Base-by-base conservation (phyloP, 768 basidiomycete genomes). In the Sarcodon sp. region DNA sequence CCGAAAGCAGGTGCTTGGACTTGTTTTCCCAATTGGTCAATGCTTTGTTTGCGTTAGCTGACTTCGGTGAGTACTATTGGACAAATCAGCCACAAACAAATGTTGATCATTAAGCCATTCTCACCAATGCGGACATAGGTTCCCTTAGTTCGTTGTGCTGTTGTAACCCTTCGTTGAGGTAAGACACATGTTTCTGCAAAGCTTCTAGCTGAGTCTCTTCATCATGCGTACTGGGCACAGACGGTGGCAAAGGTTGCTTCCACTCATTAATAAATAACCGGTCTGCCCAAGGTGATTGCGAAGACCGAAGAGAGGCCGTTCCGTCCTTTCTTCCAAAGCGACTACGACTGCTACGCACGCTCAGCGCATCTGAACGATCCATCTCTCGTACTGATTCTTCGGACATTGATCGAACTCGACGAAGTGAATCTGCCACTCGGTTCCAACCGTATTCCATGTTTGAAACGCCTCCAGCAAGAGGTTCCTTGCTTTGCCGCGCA, bases 391-490 rank as follows among this genome's bases (percentile, higher is more conserved):
- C 46, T 12, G 72, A 59, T 44, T 79, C 71, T 47, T 86, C 80
- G 16, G 83, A 80, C 18, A 67, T 61, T 9, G 80, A 73, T 6
- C 75, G 73, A 1, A 64, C 66, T 49, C 76, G 76, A 15, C 69
- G 61, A 36, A 69, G 55, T 3, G 71, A 59, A 50, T 83, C 83
- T 21, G 69, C 55, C 7, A 90, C 73, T 15, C 88, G 76, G 61
- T 80, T 93, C 96, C 96, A 99, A 7, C 96, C 96, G 59, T 98
- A 96, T 63, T 99, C 96, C 87, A 98, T 94, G 66, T 98, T 99
- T 44, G 90, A 92, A 7, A 99, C 93, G 18, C 96, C 96, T 4
- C 96, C 96, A 1, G 87, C 76, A 3, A 99, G 74, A 1, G 96
- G 96, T 60, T 97, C 93, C 57, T 94, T 92, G 64, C 88, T 91